phyloP scores from a whole-genome alignment of 2,329 filamentous ascomycete genomes.

The Helminthosporium solani region DNA sequence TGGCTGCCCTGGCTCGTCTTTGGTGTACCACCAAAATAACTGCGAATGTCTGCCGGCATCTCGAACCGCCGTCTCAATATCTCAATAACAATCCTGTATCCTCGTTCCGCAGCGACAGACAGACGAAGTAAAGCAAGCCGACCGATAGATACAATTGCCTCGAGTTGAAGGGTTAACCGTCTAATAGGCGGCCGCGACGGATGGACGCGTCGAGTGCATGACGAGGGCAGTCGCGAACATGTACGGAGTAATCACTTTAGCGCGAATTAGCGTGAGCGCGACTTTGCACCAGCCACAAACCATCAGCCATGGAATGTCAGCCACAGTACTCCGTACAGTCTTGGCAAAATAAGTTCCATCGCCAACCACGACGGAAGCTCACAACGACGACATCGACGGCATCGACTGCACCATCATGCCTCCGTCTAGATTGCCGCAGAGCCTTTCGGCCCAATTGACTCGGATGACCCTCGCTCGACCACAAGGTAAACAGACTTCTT shows the following conservation, averaged over 20 bases:
- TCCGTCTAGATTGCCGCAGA: slow-evolving; percentile 40
- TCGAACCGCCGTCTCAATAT: not conserved
- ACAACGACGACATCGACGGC: slow-evolving; percentile 1
- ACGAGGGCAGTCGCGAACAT: no score
- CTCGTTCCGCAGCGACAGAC: not conserved
- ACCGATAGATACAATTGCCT: no score
- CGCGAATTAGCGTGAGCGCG: no score
- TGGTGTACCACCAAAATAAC: slow-evolving; percentile 85
- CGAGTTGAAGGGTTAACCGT: no score
- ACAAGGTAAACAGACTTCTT: slow-evolving; percentile 16
- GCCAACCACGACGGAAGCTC: no score
- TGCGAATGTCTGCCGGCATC: slow-evolving; percentile 89
- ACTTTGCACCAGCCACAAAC: no score
- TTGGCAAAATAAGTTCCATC: not conserved
- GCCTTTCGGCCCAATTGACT: slow-evolving; percentile 38
- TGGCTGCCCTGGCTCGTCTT: slow-evolving; percentile 49
- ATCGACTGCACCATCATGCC: no score
- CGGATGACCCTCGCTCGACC: slow-evolving; percentile 30
- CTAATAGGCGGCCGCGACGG: no score
- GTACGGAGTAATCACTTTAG: no score
- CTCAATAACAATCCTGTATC: not conserved
- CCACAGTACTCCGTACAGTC: no score
- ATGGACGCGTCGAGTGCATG: not conserved
- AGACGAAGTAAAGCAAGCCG: no score
- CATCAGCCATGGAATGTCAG: no score